These are phyloP conservation scores for Zostera marina DNA, from an alignment of 116 monocot species.

Conservation along the genomic window DNA sequence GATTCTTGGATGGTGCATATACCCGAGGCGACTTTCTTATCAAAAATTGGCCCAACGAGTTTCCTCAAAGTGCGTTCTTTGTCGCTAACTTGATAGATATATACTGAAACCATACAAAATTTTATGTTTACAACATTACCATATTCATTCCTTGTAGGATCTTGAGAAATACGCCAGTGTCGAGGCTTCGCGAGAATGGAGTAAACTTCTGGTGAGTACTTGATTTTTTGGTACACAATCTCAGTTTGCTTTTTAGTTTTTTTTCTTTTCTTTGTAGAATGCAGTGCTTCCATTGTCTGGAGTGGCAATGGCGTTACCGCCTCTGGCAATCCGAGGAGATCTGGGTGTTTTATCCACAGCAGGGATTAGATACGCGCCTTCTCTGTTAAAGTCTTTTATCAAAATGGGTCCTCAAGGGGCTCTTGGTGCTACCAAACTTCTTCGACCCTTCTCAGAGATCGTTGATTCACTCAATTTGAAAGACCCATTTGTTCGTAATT, in stretches of 20 bases:
- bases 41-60: constrained; percentile 69
- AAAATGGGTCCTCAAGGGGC: constrained; percentile 90
- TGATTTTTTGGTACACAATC: neutral
- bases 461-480: constrained; percentile 68
- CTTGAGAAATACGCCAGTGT: constrained; percentile 48
- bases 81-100: neutral
- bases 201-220: constrained; percentile 77
- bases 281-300: constrained; percentile 67
- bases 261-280: constrained; percentile 28
- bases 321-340: constrained; percentile 82
- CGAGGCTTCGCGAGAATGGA: constrained; percentile 78
- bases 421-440: constrained; percentile 80
- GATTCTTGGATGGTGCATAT: constrained; percentile 96
- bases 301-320: constrained; percentile 85
- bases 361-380: constrained; percentile 72
- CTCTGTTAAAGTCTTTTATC: constrained; percentile 62
- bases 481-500: constrained; percentile 71
- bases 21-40: constrained; percentile 84
- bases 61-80: constrained; percentile 49
- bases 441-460: constrained; percentile 81
- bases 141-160: constrained; percentile 24
- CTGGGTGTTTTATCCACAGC: constrained; percentile 74
- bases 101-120: neutral
- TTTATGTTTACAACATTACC: neutral
- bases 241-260: neutral